Base-by-base conservation (phyloP, 1,284 basidiomycete genomes). In the Puccinia triticina region DNA sequence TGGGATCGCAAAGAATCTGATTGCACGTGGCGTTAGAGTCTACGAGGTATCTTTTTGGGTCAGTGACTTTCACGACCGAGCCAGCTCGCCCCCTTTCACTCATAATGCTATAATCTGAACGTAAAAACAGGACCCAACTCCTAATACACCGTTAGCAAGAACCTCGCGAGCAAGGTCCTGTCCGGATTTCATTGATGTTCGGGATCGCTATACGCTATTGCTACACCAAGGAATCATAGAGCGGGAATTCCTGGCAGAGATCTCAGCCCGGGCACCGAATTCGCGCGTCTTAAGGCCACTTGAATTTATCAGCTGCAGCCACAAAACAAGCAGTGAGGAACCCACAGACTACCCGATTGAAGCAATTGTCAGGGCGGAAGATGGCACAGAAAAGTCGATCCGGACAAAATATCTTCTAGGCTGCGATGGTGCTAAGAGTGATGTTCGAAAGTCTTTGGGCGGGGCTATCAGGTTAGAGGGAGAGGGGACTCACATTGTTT, bases 141-240 rank as follows among this genome's bases (percentile, higher is more conserved):
- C 74, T 43, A 85, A 83, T 75, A 85, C 79, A 84, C 84, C 76
- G 84, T 84, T 88, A 74, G 87, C 86, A 53, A 85, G 88, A 16
- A 87, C 87, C 21, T 85, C 86, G 2, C 84, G 87, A 11, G 87
- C 87, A 29, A 87, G 87, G 79, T 87, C 87, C 14, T 88, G 88
- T 85, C 88, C 88, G 10, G 87, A 87, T 61, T 86, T 86, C 74
- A 87, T 88, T 85, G 88, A 88, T 83, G 87, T 88, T 26, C 85
- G 86, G 83, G 87, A 88, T 84, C 86, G 86, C 84, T 88, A 86
- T 84, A 87, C 87, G 1, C 85, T 88, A 57, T 86, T 88, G 55
- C 84, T 88, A 14, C 88, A 88, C 84, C 88, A 88, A 84, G 88
- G 87, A 34, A 83, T 88, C 16, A 88, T 88, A 84, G 88, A 88